Conservation (phyloP, 208 protist species). For the Acanthamoeba royreba region DNA sequence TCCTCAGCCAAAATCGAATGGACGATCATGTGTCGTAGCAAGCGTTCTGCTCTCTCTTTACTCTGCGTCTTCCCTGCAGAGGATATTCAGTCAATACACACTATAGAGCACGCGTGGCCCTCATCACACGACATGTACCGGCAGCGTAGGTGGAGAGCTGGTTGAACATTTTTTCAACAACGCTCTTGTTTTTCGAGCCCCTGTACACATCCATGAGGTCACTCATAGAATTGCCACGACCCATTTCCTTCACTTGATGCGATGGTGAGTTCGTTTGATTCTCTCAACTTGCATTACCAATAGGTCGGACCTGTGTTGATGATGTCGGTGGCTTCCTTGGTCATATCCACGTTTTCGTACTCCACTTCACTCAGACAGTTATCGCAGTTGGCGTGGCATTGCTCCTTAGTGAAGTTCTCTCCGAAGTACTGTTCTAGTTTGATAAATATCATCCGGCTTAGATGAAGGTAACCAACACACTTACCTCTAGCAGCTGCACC, state of each 20-base stretch:
- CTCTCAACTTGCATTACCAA: background rate
- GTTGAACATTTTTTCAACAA: background rate
- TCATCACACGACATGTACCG: background rate
- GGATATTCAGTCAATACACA: background rate
- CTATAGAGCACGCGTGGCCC: background rate
- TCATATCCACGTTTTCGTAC: background rate
- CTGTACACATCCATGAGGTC: background rate
- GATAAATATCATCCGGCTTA: too few relatives aligned
- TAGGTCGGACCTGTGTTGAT: background rate
- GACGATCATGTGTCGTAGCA: background rate
- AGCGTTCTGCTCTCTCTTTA: background rate
- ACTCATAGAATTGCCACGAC: background rate
- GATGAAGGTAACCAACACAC: background rate
- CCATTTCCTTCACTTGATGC: background rate
- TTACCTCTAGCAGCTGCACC: background rate
- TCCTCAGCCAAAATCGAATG: background rate
- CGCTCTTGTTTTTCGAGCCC: background rate
- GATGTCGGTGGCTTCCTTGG: background rate
- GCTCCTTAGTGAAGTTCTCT: background rate
- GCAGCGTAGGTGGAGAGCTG: background rate
- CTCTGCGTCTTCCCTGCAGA: background rate
- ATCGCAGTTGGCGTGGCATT: background rate
- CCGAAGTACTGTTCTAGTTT: background rate
- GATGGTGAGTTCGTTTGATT: background rate
- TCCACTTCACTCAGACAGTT: background rate